Conservation (phyloP, 768 basidiomycete genomes). For the Panellus pusillus region DNA sequence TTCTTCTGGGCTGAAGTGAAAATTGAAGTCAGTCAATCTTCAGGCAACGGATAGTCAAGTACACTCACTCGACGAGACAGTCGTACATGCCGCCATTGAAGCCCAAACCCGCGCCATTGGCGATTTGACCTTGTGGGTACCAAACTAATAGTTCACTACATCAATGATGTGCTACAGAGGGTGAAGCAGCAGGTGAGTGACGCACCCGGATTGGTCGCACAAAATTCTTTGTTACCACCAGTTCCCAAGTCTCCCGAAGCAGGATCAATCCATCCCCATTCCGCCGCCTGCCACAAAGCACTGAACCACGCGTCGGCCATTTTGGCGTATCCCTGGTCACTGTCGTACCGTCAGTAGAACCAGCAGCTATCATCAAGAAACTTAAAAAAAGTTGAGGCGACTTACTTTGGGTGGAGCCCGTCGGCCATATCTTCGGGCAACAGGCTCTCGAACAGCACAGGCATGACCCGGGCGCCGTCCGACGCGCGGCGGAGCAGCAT, state of each 20-base stretch:
- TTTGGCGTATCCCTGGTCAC: background rate
- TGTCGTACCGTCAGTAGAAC: background rate
- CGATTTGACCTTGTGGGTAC: constrained; percentile 5
- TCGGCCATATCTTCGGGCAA: constrained; percentile 3
- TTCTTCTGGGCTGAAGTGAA: background rate
- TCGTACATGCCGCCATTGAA: background rate
- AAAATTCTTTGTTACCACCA: background rate
- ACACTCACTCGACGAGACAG: background rate
- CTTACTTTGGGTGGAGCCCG: constrained; percentile 1
- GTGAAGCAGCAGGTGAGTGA: background rate
- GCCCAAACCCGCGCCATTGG: constrained; percentile 1
- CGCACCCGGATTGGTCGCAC: background rate
- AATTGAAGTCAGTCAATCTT: background rate
- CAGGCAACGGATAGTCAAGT: background rate
- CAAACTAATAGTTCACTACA: background rate
- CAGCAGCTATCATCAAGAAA: background rate
- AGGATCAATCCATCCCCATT: constrained; percentile 6
- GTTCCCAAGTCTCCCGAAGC: background rate
- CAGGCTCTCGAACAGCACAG: background rate
- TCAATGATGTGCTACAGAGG: background rate
- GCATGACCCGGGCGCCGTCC: background rate
- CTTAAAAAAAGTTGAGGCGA: background rate
- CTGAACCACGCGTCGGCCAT: constrained; percentile 3
- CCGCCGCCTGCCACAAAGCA: background rate
- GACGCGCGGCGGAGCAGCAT: background rate